Evolutionary conservation across 2,329 filamentous ascomycete genomes (phyloP).

Genomic region (Ophiostoma himal-ulmi): DNA sequence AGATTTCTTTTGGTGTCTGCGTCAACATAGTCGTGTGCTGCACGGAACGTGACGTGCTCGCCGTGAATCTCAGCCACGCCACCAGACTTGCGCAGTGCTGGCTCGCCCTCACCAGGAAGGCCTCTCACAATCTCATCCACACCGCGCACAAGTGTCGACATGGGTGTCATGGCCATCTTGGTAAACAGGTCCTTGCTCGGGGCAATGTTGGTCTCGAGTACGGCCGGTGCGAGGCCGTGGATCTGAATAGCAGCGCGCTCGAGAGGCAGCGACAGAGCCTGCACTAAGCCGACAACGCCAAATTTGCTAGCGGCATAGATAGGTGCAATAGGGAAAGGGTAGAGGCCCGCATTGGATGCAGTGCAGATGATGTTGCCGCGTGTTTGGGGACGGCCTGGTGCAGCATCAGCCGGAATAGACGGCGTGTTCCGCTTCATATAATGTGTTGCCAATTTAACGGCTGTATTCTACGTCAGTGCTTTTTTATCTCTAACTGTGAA

Average conservation of each 20-base stretch:
- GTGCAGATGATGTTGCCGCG: constrained; percentile 47
- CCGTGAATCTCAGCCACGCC: constrained; percentile 48
- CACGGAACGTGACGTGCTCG: constrained; percentile 42
- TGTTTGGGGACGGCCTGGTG: background rate
- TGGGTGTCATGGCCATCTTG: constrained; percentile 47
- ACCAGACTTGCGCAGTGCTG: constrained; percentile 32
- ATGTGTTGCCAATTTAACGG: constrained; percentile 11
- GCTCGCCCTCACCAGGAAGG: constrained; percentile 31
- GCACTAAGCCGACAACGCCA: constrained; percentile 45
- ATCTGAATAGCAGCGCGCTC: constrained; percentile 42
- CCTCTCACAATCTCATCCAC: constrained; percentile 38
- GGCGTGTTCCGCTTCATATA: constrained; percentile 44
- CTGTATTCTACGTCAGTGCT: background rate
- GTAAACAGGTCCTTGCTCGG: constrained; percentile 41
- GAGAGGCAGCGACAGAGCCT: constrained; percentile 41
- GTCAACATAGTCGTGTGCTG: constrained; percentile 43
- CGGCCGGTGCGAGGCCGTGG: constrained; percentile 46
- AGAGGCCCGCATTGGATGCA: constrained; percentile 48
- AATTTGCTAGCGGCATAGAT: constrained; percentile 46
- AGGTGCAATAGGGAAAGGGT: constrained; percentile 46
- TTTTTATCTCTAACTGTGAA: constrained; percentile 28
- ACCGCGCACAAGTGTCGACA: constrained; percentile 42
- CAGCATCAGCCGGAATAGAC: background rate
- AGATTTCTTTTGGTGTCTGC: constrained; percentile 44
- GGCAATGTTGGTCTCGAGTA: constrained; percentile 44